Evolutionary conservation across 2,329 filamentous ascomycete genomes (phyloP).

Genomic region (Aspergillus novoparasiticus): DNA sequence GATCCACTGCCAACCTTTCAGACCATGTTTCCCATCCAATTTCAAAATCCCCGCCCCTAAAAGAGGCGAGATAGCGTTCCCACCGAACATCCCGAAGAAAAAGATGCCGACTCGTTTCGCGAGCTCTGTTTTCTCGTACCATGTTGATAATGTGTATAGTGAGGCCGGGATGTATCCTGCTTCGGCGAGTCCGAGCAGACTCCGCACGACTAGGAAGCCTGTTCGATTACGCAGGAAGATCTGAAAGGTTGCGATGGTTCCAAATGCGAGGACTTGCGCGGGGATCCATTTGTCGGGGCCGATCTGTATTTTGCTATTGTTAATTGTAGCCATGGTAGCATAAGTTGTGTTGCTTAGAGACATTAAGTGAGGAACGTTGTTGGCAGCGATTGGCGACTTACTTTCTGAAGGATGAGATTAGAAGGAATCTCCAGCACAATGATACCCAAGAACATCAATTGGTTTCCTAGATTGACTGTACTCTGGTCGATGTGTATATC

Average conservation of each 20-base stretch:
- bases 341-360: no score
- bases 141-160: slow-evolving; percentile 55
- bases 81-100: slow-evolving; percentile 58
- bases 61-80: slow-evolving; percentile 53
- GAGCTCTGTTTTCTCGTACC: slow-evolving; percentile 52
- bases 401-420: slow-evolving; percentile 44
- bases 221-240: slow-evolving; percentile 45
- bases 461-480: slow-evolving; percentile 57
- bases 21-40: slow-evolving; percentile 43
- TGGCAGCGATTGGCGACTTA: not conserved
- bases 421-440: slow-evolving; percentile 56
- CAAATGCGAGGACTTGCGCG: slow-evolving; percentile 53
- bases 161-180: slow-evolving; percentile 57
- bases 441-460: slow-evolving; percentile 56
- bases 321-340: not conserved
- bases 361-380: not conserved
- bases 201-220: slow-evolving; percentile 50
- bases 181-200: slow-evolving; percentile 53
- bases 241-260: slow-evolving; percentile 50
- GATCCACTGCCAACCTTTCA: slow-evolving; percentile 56
- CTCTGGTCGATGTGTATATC: slow-evolving; percentile 49
- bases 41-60: slow-evolving; percentile 53
- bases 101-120: slow-evolving; percentile 53
- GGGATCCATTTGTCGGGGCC: slow-evolving; percentile 55
- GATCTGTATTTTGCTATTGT: slow-evolving; percentile 29